These are phyloP conservation scores for Miamiensis avidus DNA, from an alignment of 169 alveolate genomes.

Conservation along the genomic window DNA sequence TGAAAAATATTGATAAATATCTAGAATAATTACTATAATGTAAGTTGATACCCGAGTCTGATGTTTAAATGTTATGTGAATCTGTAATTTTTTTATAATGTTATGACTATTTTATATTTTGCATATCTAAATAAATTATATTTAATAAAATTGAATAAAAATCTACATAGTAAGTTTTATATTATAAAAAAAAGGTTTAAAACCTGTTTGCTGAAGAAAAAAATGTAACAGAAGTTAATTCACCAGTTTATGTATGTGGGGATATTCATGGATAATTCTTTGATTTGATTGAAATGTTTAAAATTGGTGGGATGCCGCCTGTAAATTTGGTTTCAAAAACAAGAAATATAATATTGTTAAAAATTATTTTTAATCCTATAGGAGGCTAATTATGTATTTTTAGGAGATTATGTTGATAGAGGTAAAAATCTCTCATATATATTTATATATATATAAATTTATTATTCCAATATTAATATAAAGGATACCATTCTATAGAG, in stretches of 20 bases:
- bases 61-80: constrained; percentile 36
- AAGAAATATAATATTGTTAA: neutral
- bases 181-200: too few species aligned
- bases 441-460: neutral
- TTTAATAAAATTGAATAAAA: too few species aligned
- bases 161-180: too few species aligned
- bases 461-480: constrained; percentile 44
- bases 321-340: neutral
- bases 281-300: constrained; percentile 95
- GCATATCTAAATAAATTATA: neutral
- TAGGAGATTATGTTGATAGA: constrained; percentile 99
- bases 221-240: constrained; percentile 53
- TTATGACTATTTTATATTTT: neutral
- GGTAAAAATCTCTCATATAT: constrained; percentile 74
- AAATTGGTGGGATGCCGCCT: constrained; percentile 88
- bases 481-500: constrained; percentile 87
- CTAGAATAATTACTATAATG: constrained; percentile 21
- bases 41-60: constrained; percentile 33
- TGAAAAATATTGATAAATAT: constrained; percentile 10
- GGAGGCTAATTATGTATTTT: constrained; percentile 95
- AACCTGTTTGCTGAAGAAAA: constrained; percentile 59
- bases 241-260: constrained; percentile 64
- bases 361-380: constrained; percentile 17
- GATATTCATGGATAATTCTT: constrained; percentile 84
- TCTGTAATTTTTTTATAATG: neutral